Evolutionary conservation across 179 eudicot species (phyloP), one percentile per base, ranked within the genome.

Genomic region (Beta lomatogona): DNA sequence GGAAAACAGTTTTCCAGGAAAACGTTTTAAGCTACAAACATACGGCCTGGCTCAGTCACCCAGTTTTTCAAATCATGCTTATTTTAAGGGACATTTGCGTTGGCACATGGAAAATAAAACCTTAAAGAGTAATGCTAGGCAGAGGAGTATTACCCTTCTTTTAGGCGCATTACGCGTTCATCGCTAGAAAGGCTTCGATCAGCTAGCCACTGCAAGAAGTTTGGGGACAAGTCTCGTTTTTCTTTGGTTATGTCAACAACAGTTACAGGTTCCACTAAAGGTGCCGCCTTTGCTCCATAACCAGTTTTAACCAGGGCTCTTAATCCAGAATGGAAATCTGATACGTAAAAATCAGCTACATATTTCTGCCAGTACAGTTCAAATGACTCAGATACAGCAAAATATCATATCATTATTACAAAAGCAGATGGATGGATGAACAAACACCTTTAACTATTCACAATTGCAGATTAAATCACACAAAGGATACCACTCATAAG

Each of bases 281-380:
- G 91, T 53, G 92, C 90, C 58, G 92, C 97, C 88, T 95, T 95
- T 6, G 95, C 93, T 59, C 98, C 98, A 87, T 92, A 89, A 16
- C 98, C 98, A 60, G 93, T 89, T 88, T 95, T 95, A 61, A 95
- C 98, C 28, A 91, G 88, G 86, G 97, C 98, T 90, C 98, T 90
- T 78, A 95, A 87, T 65, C 98, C 98, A 21, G 98, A 81, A 54
- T 95, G 97, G 86, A 91, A 91, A 85, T 95, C 98, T 25, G 98
- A 95, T 76, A 95, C 82, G 81, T 95, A 95, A 82, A 95, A 95
- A 83, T 95, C 98, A 69, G 94, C 93, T 68, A 90, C 93, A 63
- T 93, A 82, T 86, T 85, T 95, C 98, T 95, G 95, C 81, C 72
- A 79, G 55, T 76, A 66, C 63, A 63, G 78, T 14, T 54, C 21